Evolutionary conservation across 129 eudicot genomes (phyloP).

Genomic region (Centaurea solstitialis): DNA sequence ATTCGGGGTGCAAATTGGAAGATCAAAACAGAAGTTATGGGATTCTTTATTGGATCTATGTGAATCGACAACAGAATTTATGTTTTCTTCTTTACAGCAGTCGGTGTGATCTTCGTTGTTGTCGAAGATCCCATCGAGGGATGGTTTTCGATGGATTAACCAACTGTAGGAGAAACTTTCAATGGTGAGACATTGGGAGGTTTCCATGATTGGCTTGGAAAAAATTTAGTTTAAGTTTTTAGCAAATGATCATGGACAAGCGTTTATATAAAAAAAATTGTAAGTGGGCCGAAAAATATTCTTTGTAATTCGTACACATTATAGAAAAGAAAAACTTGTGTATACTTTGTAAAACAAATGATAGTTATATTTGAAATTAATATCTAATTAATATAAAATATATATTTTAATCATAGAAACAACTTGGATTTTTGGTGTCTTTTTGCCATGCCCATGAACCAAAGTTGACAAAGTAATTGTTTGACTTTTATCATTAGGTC

Average conservation of each 20-base stretch:
- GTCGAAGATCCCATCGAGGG: slow-evolving; percentile 14
- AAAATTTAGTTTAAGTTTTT: slow-evolving; percentile 4
- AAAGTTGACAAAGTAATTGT: slow-evolving; percentile 21
- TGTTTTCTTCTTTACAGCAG: slow-evolving; percentile 9
- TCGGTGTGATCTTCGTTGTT: slow-evolving; percentile 1
- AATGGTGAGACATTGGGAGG: slow-evolving; percentile 59
- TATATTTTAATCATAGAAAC: not conserved
- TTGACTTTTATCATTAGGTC: slow-evolving; percentile 19
- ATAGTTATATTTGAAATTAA: not conserved
- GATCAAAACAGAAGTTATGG: slow-evolving; percentile 46
- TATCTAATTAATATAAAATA: not conserved
- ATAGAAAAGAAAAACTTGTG: not conserved
- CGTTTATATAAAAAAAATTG: slow-evolving; percentile 22
- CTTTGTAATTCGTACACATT: not conserved
- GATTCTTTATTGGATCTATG: slow-evolving; percentile 23
- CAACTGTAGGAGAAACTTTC: slow-evolving; percentile 92
- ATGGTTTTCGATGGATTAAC: slow-evolving; percentile 49
- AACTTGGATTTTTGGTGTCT: slow-evolving; percentile 20
- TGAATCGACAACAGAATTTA: slow-evolving; percentile 8
- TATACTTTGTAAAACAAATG: not conserved
- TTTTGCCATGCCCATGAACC: slow-evolving; percentile 32
- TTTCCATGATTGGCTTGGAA: slow-evolving; percentile 42
- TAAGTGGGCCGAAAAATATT: not conserved
- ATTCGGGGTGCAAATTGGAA: slow-evolving; percentile 33
- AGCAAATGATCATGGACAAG: slow-evolving; percentile 12